A percentile compares a stretch with the other conserved stretches of the same genome.
Conservation (phyloP, 1,284 basidiomycete species). For the Pseudozyma thailandica region DNA sequence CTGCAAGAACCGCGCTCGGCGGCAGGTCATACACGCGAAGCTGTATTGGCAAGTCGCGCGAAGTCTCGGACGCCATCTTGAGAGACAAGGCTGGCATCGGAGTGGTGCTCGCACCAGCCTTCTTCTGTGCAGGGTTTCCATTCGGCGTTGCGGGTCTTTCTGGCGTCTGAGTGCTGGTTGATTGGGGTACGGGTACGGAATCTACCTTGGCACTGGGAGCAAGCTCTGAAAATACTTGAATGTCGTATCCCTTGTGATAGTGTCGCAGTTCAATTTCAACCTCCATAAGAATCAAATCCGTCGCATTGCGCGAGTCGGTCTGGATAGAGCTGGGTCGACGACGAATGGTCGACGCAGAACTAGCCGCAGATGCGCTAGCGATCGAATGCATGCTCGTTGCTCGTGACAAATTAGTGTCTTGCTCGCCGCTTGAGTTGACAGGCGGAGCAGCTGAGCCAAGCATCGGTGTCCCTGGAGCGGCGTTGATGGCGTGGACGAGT, state of each 20-base stretch:
- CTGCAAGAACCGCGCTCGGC: slow-evolving; percentile 64
- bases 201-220: not conserved
- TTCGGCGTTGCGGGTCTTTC: slow-evolving; percentile 14
- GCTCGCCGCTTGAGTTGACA: slow-evolving; percentile 28
- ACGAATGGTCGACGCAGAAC: slow-evolving; percentile 36
- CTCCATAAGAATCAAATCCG: slow-evolving; percentile 55
- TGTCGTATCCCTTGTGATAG: slow-evolving; percentile 62
- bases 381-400: slow-evolving; percentile 52
- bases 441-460: slow-evolving; percentile 25
- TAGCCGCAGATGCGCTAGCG: slow-evolving; percentile 22
- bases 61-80: slow-evolving; percentile 20
- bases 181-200: not conserved
- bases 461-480: slow-evolving; percentile 37
- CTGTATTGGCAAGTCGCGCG: slow-evolving; percentile 52
- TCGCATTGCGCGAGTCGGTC: slow-evolving; percentile 39
- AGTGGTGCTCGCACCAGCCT: not conserved
- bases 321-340: slow-evolving; percentile 47
- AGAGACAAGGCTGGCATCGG: slow-evolving; percentile 11
- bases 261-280: slow-evolving; percentile 64
- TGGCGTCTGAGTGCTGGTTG: not conserved
- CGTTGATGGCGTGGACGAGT: slow-evolving; percentile 26
- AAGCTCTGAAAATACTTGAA: slow-evolving; percentile 53
- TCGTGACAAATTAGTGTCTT: slow-evolving; percentile 34
- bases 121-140: slow-evolving; percentile 1
- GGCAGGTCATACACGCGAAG: slow-evolving; percentile 60